Conservation (phyloP, 805 yeast species). For the Metschnikowia noctiluminum region DNA sequence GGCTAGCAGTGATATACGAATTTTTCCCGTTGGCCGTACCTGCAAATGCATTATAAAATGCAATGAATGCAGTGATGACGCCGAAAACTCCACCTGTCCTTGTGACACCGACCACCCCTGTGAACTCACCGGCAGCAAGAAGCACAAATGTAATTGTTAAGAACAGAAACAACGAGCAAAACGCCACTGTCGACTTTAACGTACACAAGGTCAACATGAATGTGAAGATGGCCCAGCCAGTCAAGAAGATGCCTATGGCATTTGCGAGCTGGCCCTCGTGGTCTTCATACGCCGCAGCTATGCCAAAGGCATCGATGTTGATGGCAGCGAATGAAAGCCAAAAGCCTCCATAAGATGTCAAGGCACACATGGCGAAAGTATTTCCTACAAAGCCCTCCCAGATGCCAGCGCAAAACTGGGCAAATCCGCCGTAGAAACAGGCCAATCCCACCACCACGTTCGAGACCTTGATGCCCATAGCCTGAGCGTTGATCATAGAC, state of each 20-base stretch:
- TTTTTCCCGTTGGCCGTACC: constrained; percentile 35
- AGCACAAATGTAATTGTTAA: constrained; percentile 34
- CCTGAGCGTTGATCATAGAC: constrained; percentile 19
- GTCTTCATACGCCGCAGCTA: constrained; percentile 42
- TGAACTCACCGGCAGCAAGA: constrained; percentile 34
- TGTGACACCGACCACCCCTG: constrained; percentile 23
- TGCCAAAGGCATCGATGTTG: constrained; percentile 57
- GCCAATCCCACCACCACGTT: constrained; percentile 19
- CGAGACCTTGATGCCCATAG: constrained; percentile 18
- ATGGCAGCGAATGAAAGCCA: constrained; percentile 68
- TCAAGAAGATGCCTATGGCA: constrained; percentile 36
- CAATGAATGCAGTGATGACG: constrained; percentile 38
- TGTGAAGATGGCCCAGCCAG: constrained; percentile 42
- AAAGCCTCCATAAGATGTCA: constrained; percentile 50
- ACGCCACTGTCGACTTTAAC: constrained; percentile 37
- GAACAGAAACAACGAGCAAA: constrained; percentile 29
- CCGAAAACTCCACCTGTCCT: constrained; percentile 43
- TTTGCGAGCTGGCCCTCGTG: constrained; percentile 24
- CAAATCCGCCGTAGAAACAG: constrained; percentile 19
- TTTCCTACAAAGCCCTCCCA: constrained; percentile 21
- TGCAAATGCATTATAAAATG: constrained; percentile 41
- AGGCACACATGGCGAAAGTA: constrained; percentile 19
- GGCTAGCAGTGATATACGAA: constrained; percentile 32
- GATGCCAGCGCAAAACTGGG: constrained; percentile 20
- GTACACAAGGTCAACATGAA: constrained; percentile 34